A percentile compares a stretch with the other conserved stretches of the same genome.
These are phyloP conservation scores for Calonectria leucothoes DNA, from an alignment of 2,329 filamentous ascomycete species.

Conservation along the genomic window DNA sequence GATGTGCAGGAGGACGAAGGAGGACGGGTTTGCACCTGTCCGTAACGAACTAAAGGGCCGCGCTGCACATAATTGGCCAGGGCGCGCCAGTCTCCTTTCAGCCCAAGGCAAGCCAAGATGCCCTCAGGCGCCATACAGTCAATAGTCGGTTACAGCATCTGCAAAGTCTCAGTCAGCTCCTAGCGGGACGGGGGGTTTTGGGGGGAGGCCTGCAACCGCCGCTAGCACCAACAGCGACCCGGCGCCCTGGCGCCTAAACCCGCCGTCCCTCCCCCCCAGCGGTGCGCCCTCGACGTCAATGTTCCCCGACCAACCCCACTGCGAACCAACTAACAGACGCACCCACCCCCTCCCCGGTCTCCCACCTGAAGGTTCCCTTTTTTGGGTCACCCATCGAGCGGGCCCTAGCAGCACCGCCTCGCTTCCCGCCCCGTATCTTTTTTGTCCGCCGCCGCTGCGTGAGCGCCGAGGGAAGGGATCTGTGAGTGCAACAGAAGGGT, in stretches of 20 bases:
- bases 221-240: neutral
- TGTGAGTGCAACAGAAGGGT: neutral
- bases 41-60: conserved; percentile 7
- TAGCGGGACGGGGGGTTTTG: neutral
- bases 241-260: conserved; percentile 9
- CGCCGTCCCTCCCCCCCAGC: neutral
- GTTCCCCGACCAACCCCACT: conserved; percentile 6
- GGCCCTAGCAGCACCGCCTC: conserved; percentile 8
- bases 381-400: neutral
- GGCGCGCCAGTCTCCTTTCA: neutral
- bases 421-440: conserved; percentile 12
- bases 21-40: neutral
- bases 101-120: conserved; percentile 12
- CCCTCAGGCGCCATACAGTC: conserved; percentile 3
- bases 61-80: conserved; percentile 1
- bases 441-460: neutral
- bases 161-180: neutral
- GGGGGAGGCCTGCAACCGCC: conserved; percentile 7
- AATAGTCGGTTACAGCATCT: conserved; percentile 12
- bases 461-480: neutral
- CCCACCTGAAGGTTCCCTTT: conserved; percentile 9
- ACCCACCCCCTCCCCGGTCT: neutral
- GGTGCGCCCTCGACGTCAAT: neutral
- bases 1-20: neutral
- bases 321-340: neutral